Base-by-base conservation (phyloP, 768 basidiomycete genomes). In the Amanita polypyramis region DNA sequence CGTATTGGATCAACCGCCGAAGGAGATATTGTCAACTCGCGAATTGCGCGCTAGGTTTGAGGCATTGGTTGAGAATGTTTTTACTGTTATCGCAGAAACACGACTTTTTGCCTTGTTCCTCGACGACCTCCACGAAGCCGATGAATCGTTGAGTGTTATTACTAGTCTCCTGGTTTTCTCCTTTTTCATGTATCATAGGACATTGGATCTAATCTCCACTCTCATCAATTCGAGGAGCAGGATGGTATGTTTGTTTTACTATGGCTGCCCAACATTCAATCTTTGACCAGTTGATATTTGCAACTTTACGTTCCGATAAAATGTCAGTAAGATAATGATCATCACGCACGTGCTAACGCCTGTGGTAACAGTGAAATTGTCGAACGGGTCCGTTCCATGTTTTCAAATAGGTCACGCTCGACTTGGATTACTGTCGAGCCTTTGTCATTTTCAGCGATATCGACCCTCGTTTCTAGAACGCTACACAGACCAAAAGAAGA, bases 41-140 rank as follows among this genome's bases (percentile, higher is more conserved):
- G 82, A 85, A 61, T 65, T 83, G 20, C 72, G 82, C 10, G 81
- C 80, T 7, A 66, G 85, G 33, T 87, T 87, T 54, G 81, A 85
- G 57, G 75, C 74, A 6, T 63, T 85, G 29, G 79, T 85, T 3
- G 79, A 83, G 60, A 79, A 74, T 55, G 82, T 85, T 27, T 83
- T 85, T 54, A 62, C 72, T 4, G 77, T 82, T 15, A 74, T 85
- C 35, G 75, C 83, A 1, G 81, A 85, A 57, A 83, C 80, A 5
- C 68, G 82, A 30, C 61, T 85, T 42, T 77, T 87, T 53, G 82
- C 82, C 0, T 61, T 87, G 43, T 84, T 85, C 55, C 65, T 85
- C 37, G 83, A 85, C 56, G 83, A 85, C 60, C 61, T 85, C 12
- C 85, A 87, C 51, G 82, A 83, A 55, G 83, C 85, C 7, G 79